Percentiles rank a stretch among this genome's conserved stretches.
Conservation (phyloP, 805 yeast genomes). For the Metschnikowia noctiluminum region DNA sequence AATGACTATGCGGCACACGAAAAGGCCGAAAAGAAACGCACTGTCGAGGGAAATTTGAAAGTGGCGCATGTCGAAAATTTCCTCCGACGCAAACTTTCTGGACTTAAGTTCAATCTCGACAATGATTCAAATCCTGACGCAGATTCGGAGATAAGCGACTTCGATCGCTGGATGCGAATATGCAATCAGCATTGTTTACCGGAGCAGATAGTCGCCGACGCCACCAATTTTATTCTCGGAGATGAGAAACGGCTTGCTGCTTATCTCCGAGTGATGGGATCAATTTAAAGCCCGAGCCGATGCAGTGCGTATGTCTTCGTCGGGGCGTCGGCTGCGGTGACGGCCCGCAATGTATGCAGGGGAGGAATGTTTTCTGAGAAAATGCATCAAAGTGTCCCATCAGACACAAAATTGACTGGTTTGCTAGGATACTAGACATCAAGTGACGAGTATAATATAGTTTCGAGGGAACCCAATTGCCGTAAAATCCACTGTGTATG, state of each 20-base stretch:
- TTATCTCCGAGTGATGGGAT: conserved; percentile 17
- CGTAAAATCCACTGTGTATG: too few relatives aligned
- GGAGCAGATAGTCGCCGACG: conserved; percentile 21
- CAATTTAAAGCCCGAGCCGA: conserved; percentile 2
- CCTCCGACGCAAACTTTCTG: conserved; percentile 6
- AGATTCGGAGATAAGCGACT: conserved; percentile 8
- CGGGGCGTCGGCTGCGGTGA: not conserved
- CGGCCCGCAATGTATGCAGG: not conserved
- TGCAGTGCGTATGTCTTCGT: not conserved
- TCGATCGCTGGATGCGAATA: conserved; percentile 30
- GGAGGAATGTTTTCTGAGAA: not conserved
- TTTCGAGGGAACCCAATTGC: too few relatives aligned
- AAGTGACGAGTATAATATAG: too few relatives aligned
- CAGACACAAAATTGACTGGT: too few relatives aligned
- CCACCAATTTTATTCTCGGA: conserved; percentile 37
- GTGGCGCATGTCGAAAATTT: conserved; percentile 24
- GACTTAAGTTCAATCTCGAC: not conserved
- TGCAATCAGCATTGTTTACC: conserved; percentile 23
- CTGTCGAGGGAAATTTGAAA: conserved; percentile 27
- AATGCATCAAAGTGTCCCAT: too few relatives aligned
- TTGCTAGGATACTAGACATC: too few relatives aligned
- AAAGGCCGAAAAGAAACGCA: conserved; percentile 20
- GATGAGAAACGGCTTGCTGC: conserved; percentile 35
- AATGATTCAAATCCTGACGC: too few relatives aligned
- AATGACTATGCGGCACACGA: conserved; percentile 30